Evolutionary conservation across 257 asterid species (phyloP).

Genomic region (Cruciata laevipes): DNA sequence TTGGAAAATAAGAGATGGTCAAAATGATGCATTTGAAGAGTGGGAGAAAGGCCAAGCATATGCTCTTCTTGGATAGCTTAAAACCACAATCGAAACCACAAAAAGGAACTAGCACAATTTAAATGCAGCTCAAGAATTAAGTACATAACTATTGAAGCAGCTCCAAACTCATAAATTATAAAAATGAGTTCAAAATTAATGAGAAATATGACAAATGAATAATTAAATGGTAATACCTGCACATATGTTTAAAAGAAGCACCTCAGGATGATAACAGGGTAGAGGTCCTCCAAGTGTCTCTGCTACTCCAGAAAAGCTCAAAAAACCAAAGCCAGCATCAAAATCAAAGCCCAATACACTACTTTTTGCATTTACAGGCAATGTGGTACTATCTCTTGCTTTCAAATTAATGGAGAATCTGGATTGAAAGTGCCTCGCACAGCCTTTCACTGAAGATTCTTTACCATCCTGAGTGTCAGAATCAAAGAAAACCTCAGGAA

Average conservation of each 20-base stretch:
- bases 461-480: conserved; percentile 19
- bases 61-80: background rate
- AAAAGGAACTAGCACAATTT: background rate
- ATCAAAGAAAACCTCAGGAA: conserved; percentile 23
- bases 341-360: conserved; percentile 24
- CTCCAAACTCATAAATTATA: background rate
- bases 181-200: background rate
- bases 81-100: background rate
- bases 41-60: background rate
- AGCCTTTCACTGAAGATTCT: conserved; percentile 16
- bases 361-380: conserved; percentile 25
- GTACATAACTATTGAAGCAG: too few species aligned
- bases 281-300: conserved; percentile 71
- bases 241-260: conserved; percentile 57
- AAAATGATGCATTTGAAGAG: background rate
- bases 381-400: conserved; percentile 23
- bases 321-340: conserved; percentile 32
- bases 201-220: background rate
- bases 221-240: conserved; percentile 48
- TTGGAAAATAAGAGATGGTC: background rate
- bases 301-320: conserved; percentile 70
- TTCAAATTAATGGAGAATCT: conserved; percentile 29
- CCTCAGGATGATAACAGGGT: conserved; percentile 75
- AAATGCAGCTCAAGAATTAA: too few species aligned
- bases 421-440: conserved; percentile 22